A percentile compares a stretch with the other conserved stretches of the same genome.
Evolutionary conservation across 805 yeast genomes (phyloP).

Genomic region (Teunomyces panamensis): DNA sequence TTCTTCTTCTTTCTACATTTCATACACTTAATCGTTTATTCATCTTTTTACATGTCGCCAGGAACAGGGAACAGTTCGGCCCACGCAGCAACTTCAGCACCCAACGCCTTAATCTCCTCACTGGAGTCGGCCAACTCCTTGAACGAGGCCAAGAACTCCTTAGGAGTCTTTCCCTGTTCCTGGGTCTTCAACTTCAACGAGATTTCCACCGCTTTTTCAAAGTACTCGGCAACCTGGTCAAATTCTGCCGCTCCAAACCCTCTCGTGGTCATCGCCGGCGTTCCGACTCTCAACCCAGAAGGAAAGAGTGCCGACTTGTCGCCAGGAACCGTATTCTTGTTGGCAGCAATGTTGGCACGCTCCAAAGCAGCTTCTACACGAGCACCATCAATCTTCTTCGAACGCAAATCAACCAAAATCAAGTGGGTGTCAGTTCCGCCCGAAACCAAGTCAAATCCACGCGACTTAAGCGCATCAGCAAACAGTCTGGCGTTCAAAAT

Average conservation of each 20-base stretch:
- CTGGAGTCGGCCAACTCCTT: constrained; percentile 65
- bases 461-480: constrained; percentile 67
- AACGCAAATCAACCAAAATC: constrained; percentile 83
- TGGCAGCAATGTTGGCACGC: constrained; percentile 89
- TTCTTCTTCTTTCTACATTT: not conserved
- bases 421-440: constrained; percentile 97
- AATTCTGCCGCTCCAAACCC: constrained; percentile 91
- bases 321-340: constrained; percentile 97
- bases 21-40: too few relatives aligned
- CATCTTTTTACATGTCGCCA: constrained; percentile 50
- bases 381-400: constrained; percentile 19
- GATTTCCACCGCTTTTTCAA: constrained; percentile 71
- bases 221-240: constrained; percentile 71
- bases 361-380: constrained; percentile 70
- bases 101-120: constrained; percentile 57
- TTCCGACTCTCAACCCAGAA: constrained; percentile 95
- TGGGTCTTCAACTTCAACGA: constrained; percentile 58
- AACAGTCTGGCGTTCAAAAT: constrained; percentile 83
- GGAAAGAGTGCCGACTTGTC: constrained; percentile 96
- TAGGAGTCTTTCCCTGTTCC: constrained; percentile 57
- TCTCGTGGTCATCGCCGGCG: constrained; percentile 98
- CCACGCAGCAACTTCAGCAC: constrained; percentile 68
- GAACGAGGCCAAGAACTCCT: constrained; percentile 65
- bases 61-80: constrained; percentile 82
- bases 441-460: constrained; percentile 81